Evolutionary conservation across 805 yeast species (phyloP).

Genomic region (Candida tallmaniae): DNA sequence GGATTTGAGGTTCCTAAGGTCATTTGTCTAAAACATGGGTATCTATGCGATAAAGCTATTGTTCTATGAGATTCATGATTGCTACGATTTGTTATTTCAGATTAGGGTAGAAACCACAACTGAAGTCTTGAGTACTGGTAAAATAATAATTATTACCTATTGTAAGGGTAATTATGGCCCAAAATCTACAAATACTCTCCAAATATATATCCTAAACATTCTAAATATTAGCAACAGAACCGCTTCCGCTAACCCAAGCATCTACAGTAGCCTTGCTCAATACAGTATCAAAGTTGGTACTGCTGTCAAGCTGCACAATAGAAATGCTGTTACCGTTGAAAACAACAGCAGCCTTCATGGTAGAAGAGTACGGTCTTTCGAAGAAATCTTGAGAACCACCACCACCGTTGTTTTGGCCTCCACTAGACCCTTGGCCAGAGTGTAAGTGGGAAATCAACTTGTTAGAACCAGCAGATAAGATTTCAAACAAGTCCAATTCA

Average conservation of each 20-base stretch:
- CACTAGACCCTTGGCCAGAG: conserved; percentile 50
- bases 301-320: conserved; percentile 54
- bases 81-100: too few relatives aligned
- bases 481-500: conserved; percentile 92
- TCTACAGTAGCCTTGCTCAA: conserved; percentile 44
- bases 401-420: conserved; percentile 46
- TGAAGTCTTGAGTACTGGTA: too few relatives aligned
- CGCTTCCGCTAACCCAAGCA: conserved; percentile 52
- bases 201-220: conserved; percentile 1
- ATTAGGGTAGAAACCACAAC: too few relatives aligned
- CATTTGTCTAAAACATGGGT: too few relatives aligned
- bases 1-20: too few relatives aligned
- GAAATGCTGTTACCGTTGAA: conserved; percentile 57
- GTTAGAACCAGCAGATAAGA: conserved; percentile 69
- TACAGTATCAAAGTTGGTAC: conserved; percentile 42
- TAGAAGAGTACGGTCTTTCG: conserved; percentile 69
- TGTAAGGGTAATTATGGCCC: too few relatives aligned
- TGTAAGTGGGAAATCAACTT: conserved; percentile 80
- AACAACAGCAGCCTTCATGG: conserved; percentile 88
- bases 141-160: too few relatives aligned
- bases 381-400: conserved; percentile 89
- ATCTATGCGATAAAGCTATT: too few relatives aligned
- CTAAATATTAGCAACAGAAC: conserved; percentile 30
- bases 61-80: too few relatives aligned
- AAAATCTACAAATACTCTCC: too few relatives aligned